Percentiles rank a stretch among this genome's conserved stretches.
Evolutionary conservation across 495 filamentous ascomycete species (phyloP).

Genomic region (Penicillium herquei): DNA sequence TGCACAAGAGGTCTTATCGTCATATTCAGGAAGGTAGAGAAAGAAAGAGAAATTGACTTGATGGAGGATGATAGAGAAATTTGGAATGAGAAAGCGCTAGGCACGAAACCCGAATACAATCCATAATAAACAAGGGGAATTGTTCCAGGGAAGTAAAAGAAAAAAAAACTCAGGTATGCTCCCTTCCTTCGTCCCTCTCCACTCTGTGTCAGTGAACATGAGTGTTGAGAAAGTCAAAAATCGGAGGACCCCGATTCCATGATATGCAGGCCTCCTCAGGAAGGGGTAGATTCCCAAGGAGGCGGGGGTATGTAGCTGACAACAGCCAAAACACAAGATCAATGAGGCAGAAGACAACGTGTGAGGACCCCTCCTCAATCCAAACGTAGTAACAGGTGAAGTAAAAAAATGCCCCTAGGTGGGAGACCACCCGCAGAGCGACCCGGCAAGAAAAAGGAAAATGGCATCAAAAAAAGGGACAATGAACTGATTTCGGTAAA

Average conservation of each 20-base stretch:
- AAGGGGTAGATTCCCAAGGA: background rate
- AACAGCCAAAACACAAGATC: constrained; percentile 13
- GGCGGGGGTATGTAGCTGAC: constrained; percentile 23
- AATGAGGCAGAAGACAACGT: background rate
- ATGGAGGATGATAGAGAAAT: background rate
- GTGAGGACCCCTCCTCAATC: background rate
- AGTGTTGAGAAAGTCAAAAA: background rate
- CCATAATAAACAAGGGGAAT: constrained; percentile 1
- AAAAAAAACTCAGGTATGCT: background rate
- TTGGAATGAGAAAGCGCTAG: background rate
- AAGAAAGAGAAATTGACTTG: background rate
- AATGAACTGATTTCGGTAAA: constrained; percentile 10
- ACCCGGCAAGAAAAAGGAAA: constrained; percentile 19
- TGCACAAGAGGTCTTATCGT: background rate
- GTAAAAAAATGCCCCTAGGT: background rate
- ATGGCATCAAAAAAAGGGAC: constrained; percentile 7
- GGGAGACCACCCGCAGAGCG: background rate
- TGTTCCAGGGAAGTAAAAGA: background rate
- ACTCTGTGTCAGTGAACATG: background rate
- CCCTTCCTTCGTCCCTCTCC: background rate
- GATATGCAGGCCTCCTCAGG: constrained; percentile 15
- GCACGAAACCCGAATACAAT: constrained; percentile 2
- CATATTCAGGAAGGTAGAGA: background rate
- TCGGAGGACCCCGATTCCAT: background rate
- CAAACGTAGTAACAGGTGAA: background rate